These are phyloP conservation scores for Powellomyces hirtus DNA, from an alignment of 192 early-diverging fungal species.

Conservation along the genomic window DNA sequence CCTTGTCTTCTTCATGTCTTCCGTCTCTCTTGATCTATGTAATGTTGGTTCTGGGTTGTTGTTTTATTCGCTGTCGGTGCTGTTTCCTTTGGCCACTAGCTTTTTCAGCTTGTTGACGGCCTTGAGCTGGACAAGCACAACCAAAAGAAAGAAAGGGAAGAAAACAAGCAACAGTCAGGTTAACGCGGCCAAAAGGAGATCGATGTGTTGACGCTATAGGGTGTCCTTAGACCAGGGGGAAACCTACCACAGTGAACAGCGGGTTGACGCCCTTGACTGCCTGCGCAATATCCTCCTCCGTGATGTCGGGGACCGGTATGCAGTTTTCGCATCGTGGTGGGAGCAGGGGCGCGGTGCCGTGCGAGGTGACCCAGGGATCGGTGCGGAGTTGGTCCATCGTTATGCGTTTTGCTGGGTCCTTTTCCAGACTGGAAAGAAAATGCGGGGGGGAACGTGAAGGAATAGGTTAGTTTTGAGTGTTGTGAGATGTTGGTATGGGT, in stretches of 20 bases:
- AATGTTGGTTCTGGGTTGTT: too few relatives aligned
- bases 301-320: slow-evolving; percentile 71
- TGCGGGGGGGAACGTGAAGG: background rate
- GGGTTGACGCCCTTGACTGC: slow-evolving; percentile 69
- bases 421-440: slow-evolving; percentile 57
- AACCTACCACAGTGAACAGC: slow-evolving; percentile 62
- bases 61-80: too few relatives aligned
- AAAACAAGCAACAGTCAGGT: background rate
- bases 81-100: too few relatives aligned
- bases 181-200: background rate
- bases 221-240: too few relatives aligned
- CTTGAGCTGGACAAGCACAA: slow-evolving; percentile 39
- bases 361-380: slow-evolving; percentile 72
- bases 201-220: background rate
- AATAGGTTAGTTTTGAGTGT: too few relatives aligned
- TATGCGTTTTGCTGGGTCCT: slow-evolving; percentile 75
- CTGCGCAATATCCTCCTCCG: slow-evolving; percentile 77
- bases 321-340: slow-evolving; percentile 76
- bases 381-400: slow-evolving; percentile 70
- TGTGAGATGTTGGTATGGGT: too few relatives aligned
- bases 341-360: slow-evolving; percentile 55
- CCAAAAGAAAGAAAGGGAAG: background rate
- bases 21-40: too few relatives aligned
- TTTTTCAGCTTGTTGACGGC: slow-evolving; percentile 52
- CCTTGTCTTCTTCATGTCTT: too few relatives aligned